Base-by-base conservation (phyloP, 2,329 filamentous ascomycete genomes). In the Plenodomus lindquistii region DNA sequence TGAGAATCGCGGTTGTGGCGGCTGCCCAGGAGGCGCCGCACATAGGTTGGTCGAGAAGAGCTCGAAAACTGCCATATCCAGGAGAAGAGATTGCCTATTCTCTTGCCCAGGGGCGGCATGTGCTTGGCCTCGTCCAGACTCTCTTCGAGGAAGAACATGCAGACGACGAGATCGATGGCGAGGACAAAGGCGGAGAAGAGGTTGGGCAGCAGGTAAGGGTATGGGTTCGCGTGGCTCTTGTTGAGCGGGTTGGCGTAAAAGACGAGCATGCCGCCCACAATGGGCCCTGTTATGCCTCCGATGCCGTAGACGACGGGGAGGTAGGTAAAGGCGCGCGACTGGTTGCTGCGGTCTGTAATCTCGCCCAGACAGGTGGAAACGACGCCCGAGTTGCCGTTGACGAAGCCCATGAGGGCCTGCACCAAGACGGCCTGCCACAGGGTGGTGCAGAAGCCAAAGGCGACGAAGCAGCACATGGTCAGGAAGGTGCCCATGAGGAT, bases 261-360 rank as follows among this genome's bases (percentile, higher is more conserved):
- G 0, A 96, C 88, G 45, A 97, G 74, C 35, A 97, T 70, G 0
- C 94, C 94, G 13, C 94, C 94, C n/a, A 97, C 75, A 1, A 95
- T 85, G 0, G 94, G 94, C 0, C 94, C 94, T 0, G 92, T 94
- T 52, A 99, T 96, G 37, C 89, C 90, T 16, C 94, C 94, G 27
- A 99, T 79, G 3, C 93, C 93, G 72, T 99, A 99, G n/a, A 97
- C 87, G 34, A 97, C 88, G 0, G 94, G 94, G 36, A 99, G 78
- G 76, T 96, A 99, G 1, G 89, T 94, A 64, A 99, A 99, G 0
- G 91, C 94, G 44, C 83, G 83, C 65, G 90, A 94, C 78, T 99
- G 94, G 71, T 99, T 99, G 55, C 88, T 94, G 45, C 91, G 85
- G 68, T 97, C 92, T 1, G 94, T 99, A 43, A 99, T 88, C 72